These are phyloP conservation scores for Mortierella sp. DNA, from an alignment of 371 early-diverging fungal species.

Conservation along the genomic window DNA sequence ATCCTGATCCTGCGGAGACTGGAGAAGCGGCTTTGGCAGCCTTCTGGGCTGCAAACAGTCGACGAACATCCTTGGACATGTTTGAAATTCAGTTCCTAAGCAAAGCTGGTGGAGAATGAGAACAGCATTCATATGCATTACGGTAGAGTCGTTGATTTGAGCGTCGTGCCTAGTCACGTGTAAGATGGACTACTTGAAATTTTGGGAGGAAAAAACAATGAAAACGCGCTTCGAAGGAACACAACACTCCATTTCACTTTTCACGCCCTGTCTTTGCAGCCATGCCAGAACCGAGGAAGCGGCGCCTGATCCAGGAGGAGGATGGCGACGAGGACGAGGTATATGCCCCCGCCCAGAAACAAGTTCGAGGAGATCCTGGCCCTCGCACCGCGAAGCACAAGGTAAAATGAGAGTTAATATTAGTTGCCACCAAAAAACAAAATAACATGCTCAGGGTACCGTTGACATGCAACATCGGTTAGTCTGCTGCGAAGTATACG, in stretches of 20 bases:
- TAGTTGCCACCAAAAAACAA: conserved; percentile 20
- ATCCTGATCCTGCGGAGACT: conserved; percentile 11
- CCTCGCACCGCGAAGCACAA: not conserved
- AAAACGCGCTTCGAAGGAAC: not conserved
- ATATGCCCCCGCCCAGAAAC: not conserved
- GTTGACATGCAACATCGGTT: too few species aligned
- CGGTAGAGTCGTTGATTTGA: not conserved
- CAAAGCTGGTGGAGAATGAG: not conserved
- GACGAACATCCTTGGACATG: conserved; percentile 56
- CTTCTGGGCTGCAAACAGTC: conserved; percentile 54
- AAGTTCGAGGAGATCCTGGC: not conserved
- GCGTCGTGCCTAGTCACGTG: too few species aligned
- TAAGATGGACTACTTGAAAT: too few species aligned
- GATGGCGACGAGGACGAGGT: conserved; percentile 37
- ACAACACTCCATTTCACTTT: not conserved
- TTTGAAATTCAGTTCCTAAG: not conserved
- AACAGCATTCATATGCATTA: not conserved
- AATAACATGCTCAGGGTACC: too few species aligned
- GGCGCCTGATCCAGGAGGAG: conserved; percentile 46
- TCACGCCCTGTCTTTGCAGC: not conserved
- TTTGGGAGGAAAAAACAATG: too few species aligned
- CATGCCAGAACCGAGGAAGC: conserved; percentile 47
- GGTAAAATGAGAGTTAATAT: not conserved
- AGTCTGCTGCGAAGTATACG: too few species aligned
- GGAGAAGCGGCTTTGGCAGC: conserved; percentile 45